Evolutionary conservation across 2,329 filamentous ascomycete genomes (phyloP), one percentile per base, ranked within the genome.

Genomic region (Apiospora phragmitis): DNA sequence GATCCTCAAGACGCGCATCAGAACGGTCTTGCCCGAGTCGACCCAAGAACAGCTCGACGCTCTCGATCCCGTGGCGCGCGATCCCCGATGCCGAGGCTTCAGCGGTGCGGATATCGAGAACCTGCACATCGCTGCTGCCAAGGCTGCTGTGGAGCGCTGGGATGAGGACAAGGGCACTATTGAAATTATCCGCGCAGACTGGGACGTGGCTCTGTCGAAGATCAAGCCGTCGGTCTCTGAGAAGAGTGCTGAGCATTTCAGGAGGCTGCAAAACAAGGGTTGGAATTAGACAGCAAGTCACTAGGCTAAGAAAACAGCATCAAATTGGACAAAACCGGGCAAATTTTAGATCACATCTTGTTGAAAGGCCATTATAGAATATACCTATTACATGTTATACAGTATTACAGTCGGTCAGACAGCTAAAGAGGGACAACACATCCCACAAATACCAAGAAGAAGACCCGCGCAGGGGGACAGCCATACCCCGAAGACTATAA

Each of bases 21-120:
- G 73, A 12, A 77, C 76, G 29, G 69, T 77, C 11, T 67, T 80
- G 18, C 78, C 78, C 0, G 69, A 73, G 6, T 32, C 11, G 75
- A 78, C 72, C 55, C 73, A 18, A 71, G 77, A 76, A n/a, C 79
- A 81, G 67, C 73, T 79, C 14, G 73, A 77, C 12, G 77, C 85
- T 1, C 82, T 96, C 1, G 89, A 89, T 3, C 81, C 82, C 3
- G 85, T 97, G 5, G 95, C 93, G 0, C 85, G 88, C 42, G 90
- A 92, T 70, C 71, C 77, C 11, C 84, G 90, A 14, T 98, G 95
- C 79, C 85, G 88, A 12, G 90, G 93, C 32, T 98, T 95, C 80
- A 95, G 92, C 71, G 90, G 90, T 71, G 90, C 90, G 1, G 90
- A 92, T 76, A 80, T 92, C 49, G 85, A 86, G 42, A 89, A 89